Conservation (phyloP, 2,329 filamentous ascomycete genomes). For the Chalaropsis thielavioides region DNA sequence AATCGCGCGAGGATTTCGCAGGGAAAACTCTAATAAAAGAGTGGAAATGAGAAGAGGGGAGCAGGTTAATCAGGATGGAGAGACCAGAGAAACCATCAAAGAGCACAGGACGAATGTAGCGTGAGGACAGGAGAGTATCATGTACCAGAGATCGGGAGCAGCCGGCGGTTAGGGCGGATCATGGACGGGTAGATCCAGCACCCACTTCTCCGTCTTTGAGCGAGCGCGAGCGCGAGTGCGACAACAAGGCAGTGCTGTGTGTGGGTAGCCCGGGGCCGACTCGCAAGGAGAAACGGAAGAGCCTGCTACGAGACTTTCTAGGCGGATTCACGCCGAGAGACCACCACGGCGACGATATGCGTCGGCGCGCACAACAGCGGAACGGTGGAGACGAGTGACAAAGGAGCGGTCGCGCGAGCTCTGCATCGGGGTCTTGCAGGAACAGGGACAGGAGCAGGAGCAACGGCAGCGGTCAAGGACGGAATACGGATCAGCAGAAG, state of each 20-base stretch:
- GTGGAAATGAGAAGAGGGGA: constrained; percentile 15
- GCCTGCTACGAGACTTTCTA: neutral
- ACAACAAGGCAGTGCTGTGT: neutral
- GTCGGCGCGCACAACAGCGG: constrained; percentile 15
- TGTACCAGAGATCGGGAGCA: neutral
- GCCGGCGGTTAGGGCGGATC: constrained; percentile 15
- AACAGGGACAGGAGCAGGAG: constrained; percentile 4
- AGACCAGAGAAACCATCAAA: neutral
- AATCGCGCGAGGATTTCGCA: constrained; percentile 3
- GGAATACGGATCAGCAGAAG: constrained; percentile 1
- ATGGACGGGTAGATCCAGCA: neutral
- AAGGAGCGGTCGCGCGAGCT: constrained; percentile 6
- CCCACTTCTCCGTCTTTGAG: neutral
- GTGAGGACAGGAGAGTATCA: neutral
- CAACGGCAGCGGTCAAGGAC: constrained; percentile 8
- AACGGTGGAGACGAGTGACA: constrained; percentile 7
- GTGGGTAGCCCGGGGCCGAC: neutral
- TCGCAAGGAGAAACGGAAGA: neutral
- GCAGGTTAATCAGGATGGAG: neutral
- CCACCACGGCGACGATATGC: constrained; percentile 17
- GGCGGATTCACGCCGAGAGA: constrained; percentile 16
- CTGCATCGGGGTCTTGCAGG: constrained; percentile 12
- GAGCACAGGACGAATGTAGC: neutral
- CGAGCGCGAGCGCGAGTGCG: neutral
- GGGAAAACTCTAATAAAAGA: constrained; percentile 16